These are phyloP conservation scores for Eucalyptus microcorys DNA, from an alignment of 345 rosid species.

Conservation along the genomic window DNA sequence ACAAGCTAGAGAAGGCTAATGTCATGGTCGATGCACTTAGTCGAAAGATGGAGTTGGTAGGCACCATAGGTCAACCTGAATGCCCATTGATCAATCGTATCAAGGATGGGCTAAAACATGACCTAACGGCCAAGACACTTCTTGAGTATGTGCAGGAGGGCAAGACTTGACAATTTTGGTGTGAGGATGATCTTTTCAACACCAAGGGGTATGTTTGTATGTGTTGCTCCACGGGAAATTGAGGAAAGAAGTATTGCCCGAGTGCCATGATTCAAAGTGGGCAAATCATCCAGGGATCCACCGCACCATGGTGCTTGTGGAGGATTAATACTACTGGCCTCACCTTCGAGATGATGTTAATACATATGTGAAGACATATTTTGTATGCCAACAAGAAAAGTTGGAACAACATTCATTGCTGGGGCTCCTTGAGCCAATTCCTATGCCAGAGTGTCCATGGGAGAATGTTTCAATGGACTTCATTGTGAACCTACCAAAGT, in stretches of 20 bases:
- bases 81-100: not conserved
- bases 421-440: no score
- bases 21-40: not conserved
- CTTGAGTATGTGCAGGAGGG: not conserved
- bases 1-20: no score
- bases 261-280: not conserved
- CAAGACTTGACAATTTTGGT: not conserved
- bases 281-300: not conserved
- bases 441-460: fast-evolving
- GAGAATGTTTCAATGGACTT: no score
- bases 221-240: not conserved
- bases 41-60: not conserved
- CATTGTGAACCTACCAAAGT: no score
- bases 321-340: not conserved
- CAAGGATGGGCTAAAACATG: not conserved
- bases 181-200: not conserved
- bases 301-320: fast-evolving
- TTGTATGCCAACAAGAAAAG: not conserved
- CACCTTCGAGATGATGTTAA: not conserved
- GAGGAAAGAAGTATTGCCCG: not conserved
- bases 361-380: not conserved
- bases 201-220: not conserved
- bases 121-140: no score
- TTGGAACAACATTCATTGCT: fast-evolving
- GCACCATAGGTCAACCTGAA: not conserved